Percentiles rank a stretch among this genome's conserved stretches.
Conservation (phyloP, 768 basidiomycete genomes). For the Suillus occidentalis region DNA sequence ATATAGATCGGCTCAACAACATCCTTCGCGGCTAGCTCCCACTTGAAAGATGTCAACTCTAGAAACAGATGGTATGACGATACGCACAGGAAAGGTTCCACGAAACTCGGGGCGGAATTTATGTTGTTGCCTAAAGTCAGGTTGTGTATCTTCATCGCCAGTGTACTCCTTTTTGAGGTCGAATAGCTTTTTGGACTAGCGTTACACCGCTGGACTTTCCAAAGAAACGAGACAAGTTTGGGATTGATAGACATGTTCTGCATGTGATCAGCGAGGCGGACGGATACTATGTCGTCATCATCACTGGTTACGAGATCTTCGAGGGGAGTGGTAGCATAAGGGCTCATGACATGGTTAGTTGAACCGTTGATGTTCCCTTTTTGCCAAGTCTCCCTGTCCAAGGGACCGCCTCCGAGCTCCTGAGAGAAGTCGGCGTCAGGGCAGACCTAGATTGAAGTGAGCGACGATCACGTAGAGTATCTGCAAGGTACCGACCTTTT, state of each 20-base stretch:
- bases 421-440: conserved; percentile 62
- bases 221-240: conserved; percentile 29
- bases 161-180: conserved; percentile 59
- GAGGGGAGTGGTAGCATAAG: conserved; percentile 4
- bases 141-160: conserved; percentile 32
- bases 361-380: conserved; percentile 14
- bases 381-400: conserved; percentile 41
- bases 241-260: conserved; percentile 20
- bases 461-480: conserved; percentile 6
- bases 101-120: conserved; percentile 22
- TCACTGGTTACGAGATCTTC: conserved; percentile 30
- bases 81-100: conserved; percentile 30
- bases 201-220: conserved; percentile 44
- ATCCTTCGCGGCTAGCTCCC: conserved; percentile 26
- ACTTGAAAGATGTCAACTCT: conserved; percentile 15
- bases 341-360: conserved; percentile 16
- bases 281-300: conserved; percentile 25
- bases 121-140: conserved; percentile 5
- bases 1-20: conserved; percentile 30
- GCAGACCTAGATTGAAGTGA: conserved; percentile 47
- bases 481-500: conserved; percentile 38
- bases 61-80: conserved; percentile 3
- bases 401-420: conserved; percentile 47
- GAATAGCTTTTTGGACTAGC: conserved; percentile 50
- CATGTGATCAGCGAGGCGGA: conserved; percentile 26